These are phyloP conservation scores for Cercospora zeae-maydis DNA, from an alignment of 2,329 filamentous ascomycete genomes.

Conservation along the genomic window DNA sequence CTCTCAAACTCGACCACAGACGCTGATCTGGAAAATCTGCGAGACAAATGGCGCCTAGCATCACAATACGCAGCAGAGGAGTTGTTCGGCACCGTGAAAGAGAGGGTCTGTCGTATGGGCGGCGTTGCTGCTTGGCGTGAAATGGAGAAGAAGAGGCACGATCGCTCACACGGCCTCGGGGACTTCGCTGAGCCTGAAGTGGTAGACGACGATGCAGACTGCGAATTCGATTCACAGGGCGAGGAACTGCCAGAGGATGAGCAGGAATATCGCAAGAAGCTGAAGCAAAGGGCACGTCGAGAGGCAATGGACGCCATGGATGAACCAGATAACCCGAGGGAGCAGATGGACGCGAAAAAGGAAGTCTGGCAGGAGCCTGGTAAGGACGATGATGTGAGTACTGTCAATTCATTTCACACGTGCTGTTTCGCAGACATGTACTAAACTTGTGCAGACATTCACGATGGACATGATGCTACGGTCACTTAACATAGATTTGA, in stretches of 20 bases:
- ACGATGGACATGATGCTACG: conserved; percentile 68
- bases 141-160: conserved; percentile 37
- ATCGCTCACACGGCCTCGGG: conserved; percentile 29
- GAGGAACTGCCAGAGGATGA: conserved; percentile 39
- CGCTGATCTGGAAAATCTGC: conserved; percentile 54
- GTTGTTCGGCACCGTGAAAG: conserved; percentile 58
- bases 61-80: conserved; percentile 65
- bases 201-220: conserved; percentile 37
- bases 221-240: conserved; percentile 35
- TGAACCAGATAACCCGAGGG: conserved; percentile 32
- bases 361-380: conserved; percentile 35
- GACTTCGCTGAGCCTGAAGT: conserved; percentile 36
- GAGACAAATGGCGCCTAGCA: conserved; percentile 59
- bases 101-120: conserved; percentile 61
- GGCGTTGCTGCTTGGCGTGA: conserved; percentile 53
- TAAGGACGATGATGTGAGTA: conserved; percentile 43
- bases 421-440: too few species aligned
- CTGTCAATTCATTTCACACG: not conserved
- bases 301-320: conserved; percentile 41
- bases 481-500: conserved; percentile 60
- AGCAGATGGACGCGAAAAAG: conserved; percentile 41
- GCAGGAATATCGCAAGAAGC: conserved; percentile 46
- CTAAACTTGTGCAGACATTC: conserved; percentile 50
- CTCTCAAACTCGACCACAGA: conserved; percentile 49
- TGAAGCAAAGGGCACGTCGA: conserved; percentile 50